These are phyloP conservation scores for Euphorbia corollata DNA, from an alignment of 441 rosid genomes.

Conservation along the genomic window DNA sequence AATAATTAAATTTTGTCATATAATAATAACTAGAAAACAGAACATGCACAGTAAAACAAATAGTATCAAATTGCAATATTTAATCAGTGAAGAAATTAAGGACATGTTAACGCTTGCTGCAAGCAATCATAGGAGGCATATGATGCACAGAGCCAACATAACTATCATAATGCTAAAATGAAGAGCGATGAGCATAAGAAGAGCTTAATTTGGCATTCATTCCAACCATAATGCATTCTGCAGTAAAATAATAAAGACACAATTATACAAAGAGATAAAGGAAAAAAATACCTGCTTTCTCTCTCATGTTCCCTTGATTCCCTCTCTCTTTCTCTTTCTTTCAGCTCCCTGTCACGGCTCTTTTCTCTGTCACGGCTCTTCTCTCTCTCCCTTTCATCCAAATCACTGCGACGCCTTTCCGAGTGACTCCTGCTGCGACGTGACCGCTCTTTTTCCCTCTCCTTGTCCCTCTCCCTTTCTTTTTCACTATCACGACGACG, in stretches of 20 bases:
- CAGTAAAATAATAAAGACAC: not conserved
- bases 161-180: not conserved
- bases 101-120: not conserved
- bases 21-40: not conserved
- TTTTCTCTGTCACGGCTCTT: constrained; percentile 38
- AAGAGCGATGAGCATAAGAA: not conserved
- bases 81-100: not conserved
- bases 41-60: not conserved
- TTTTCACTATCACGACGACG: constrained; percentile 34
- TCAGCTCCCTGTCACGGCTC: constrained; percentile 50
- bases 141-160: not conserved
- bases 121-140: not conserved
- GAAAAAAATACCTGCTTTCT: constrained; percentile 58
- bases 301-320: constrained; percentile 61
- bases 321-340: constrained; percentile 50
- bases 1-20: too few relatives aligned
- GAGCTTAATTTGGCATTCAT: not conserved
- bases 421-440: constrained; percentile 57
- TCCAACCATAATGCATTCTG: not conserved
- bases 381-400: constrained; percentile 43
- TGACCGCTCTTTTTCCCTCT: constrained; percentile 44
- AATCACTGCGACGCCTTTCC: constrained; percentile 51
- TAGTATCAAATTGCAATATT: not conserved
- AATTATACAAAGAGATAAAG: not conserved
- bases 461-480: constrained; percentile 34